Conservation (phyloP, 2,329 filamentous ascomycete genomes). For the Stachybotrys chartarum region DNA sequence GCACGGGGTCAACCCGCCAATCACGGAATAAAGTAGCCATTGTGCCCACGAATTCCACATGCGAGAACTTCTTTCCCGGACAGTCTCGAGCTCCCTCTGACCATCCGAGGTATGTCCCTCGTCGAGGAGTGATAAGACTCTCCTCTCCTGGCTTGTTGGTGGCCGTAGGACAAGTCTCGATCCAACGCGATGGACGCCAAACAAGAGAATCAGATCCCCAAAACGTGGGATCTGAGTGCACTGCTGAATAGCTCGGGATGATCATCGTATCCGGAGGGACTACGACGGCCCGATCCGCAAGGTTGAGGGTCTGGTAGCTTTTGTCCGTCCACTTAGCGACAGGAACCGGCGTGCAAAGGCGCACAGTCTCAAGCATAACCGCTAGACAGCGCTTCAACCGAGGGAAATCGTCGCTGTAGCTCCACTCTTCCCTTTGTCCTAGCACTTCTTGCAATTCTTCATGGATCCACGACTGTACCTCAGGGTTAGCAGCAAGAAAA, state of each 20-base stretch:
- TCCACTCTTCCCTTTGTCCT: conserved; percentile 16
- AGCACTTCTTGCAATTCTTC: conserved; percentile 25
- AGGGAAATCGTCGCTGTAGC: conserved; percentile 27
- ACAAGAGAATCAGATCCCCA: conserved; percentile 12
- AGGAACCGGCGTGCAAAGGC: conserved; percentile 28
- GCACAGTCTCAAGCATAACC: conserved; percentile 33
- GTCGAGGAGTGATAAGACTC: conserved; percentile 2
- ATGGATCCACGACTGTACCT: conserved; percentile 36
- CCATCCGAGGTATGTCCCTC: conserved; percentile 9
- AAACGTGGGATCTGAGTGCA: conserved; percentile 4
- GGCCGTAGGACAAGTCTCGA: too few species aligned
- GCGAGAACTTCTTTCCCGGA: conserved; percentile 15
- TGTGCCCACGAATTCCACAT: conserved; percentile 15
- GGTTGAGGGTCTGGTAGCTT: too few species aligned
- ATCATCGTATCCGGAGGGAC: conserved; percentile 4
- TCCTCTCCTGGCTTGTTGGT: too few species aligned
- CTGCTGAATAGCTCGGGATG: conserved; percentile 1
- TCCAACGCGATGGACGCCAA: conserved; percentile 14
- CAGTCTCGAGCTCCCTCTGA: conserved; percentile 10
- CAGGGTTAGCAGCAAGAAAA: conserved; percentile 34
- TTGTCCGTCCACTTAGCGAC: conserved; percentile 16
- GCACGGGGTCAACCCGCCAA: not conserved
- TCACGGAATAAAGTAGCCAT: conserved; percentile 7
- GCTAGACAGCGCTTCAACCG: conserved; percentile 32
- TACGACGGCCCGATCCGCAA: too few species aligned